Evolutionary conservation across 1,139 yeast genomes (phyloP).

Genomic region (Pichia cactophila): DNA sequence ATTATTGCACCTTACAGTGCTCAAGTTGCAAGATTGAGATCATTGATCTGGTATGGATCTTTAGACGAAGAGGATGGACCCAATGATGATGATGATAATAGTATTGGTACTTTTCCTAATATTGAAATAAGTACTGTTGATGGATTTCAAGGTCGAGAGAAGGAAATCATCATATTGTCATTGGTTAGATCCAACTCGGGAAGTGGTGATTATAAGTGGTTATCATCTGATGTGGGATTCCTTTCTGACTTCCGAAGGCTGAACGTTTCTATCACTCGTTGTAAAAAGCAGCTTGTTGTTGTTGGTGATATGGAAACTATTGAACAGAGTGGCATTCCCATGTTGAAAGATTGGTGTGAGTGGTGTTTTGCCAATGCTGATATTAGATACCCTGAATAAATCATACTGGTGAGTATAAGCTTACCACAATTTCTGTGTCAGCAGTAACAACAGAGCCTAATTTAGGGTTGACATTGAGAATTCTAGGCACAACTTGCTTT

Average conservation of each 20-base stretch:
- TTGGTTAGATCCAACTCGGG: slow-evolving; percentile 66
- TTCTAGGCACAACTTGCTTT: slow-evolving; percentile 42
- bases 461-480: slow-evolving; percentile 72
- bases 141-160: slow-evolving; percentile 93
- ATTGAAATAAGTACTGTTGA: slow-evolving; percentile 84
- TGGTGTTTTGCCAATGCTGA: slow-evolving; percentile 68
- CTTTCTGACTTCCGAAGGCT: slow-evolving; percentile 62
- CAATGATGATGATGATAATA: neutral
- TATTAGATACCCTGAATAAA: slow-evolving; percentile 42
- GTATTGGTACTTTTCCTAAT: slow-evolving; percentile 32
- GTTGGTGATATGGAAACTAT: slow-evolving; percentile 77
- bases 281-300: slow-evolving; percentile 77
- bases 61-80: slow-evolving; percentile 15
- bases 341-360: slow-evolving; percentile 58
- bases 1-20: slow-evolving; percentile 86
- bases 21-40: slow-evolving; percentile 61
- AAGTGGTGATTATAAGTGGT: slow-evolving; percentile 26
- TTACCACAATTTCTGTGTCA: slow-evolving; percentile 41
- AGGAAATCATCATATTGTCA: slow-evolving; percentile 81
- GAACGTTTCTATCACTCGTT: slow-evolving; percentile 89
- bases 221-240: slow-evolving; percentile 56
- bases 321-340: slow-evolving; percentile 34
- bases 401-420: slow-evolving; percentile 25
- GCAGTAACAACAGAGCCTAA: slow-evolving; percentile 75
- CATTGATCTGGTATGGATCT: slow-evolving; percentile 36